Base-by-base conservation (phyloP, 2,329 filamentous ascomycete species). In the Hirsutella minnesotensis region DNA sequence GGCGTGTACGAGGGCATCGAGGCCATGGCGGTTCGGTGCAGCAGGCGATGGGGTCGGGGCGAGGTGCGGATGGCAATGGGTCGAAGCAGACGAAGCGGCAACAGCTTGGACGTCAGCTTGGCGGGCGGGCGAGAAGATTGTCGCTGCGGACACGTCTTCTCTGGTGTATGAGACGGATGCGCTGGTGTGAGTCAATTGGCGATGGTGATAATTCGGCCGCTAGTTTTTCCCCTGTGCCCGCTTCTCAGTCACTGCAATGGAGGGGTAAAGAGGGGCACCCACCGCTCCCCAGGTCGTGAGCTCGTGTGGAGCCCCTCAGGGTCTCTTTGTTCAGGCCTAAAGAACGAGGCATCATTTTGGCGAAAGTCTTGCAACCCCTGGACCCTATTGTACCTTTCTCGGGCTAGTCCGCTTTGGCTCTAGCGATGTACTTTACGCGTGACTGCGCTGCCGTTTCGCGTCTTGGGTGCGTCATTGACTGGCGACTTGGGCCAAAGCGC, bases 1-100 rank as follows among this genome's bases (percentile, higher is more conserved):
- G 81, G 71, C 49, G 78, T 79, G 70, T 92, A 94, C 54, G 76
- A 79, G 49, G 74, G 66, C 24, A 27, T 27, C 24, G 24, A 27
- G 24, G 24, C 24, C 24, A 27, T 27, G 42, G 76, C 69, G 74
- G 90, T 84, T 59, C 72, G 77, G 61, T 72, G 16, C 22, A 31
- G 18, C 4, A 16, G 22, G 24, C 24, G 38, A 16, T 21, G 30
- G 13, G 40, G n/a, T 20, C 18, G 27, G 15, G 24, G 18, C 16
- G 15, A 61, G 57, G 50, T 56, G 53, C 50, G 49, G 42, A 51
- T 46, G 55, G 50, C 44, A 51, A 59, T 56, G 56, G 61, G 55
- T 55, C 55, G 16, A 53, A 43, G 39, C 22, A 42, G 43, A 24
- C 54, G 64, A 44, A 74, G 64, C 55, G 63, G 60, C 50, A 69